Conservation (phyloP, 305 asterid genomes). For the Fraxinus platypoda region DNA sequence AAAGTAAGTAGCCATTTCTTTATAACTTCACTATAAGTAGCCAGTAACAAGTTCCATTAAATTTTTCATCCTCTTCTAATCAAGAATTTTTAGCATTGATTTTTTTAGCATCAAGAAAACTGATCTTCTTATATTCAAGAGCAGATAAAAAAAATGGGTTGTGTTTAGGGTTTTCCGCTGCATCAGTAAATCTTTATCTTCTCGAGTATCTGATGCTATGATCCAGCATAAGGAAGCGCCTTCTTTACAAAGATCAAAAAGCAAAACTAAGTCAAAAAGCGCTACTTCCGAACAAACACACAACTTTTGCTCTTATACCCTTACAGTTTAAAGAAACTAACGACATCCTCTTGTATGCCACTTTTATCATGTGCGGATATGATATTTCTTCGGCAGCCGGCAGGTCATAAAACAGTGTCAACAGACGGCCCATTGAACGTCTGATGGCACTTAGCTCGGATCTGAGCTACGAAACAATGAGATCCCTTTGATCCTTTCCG, state of each 20-base stretch:
- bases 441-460: neutral
- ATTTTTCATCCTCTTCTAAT: neutral
- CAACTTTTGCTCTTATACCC: conserved; percentile 23
- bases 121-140: neutral
- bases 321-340: neutral
- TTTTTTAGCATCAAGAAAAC: neutral
- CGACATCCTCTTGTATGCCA: neutral
- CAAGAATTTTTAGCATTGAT: neutral
- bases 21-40: neutral
- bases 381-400: neutral
- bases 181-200: conserved; percentile 14
- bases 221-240: neutral
- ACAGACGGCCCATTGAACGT: neutral
- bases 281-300: conserved; percentile 36
- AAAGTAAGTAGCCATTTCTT: conserved; percentile 41
- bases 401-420: neutral
- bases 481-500: neutral
- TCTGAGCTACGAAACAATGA: neutral
- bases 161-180: conserved; percentile 17
- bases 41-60: neutral
- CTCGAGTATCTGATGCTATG: conserved; percentile 22
- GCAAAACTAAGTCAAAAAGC: conserved; percentile 4
- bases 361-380: neutral
- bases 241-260: neutral
- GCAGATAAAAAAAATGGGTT: conserved; percentile 14